Conservation (phyloP, 1,284 basidiomycete species). For the Apiotrichum sp. region DNA sequence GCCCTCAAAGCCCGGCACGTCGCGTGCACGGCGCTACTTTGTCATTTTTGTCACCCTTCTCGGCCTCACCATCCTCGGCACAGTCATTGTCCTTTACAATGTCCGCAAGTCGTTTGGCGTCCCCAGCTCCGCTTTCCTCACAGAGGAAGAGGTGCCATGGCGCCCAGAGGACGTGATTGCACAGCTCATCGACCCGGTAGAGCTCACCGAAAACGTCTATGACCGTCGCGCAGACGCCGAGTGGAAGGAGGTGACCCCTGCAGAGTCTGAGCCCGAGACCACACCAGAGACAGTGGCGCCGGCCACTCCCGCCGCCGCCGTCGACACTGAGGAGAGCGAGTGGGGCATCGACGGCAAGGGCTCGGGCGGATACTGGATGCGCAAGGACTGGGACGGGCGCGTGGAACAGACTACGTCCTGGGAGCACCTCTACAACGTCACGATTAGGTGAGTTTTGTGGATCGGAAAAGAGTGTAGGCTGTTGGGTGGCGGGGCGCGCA, state of each 20-base stretch:
- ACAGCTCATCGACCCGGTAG: conserved; percentile 13
- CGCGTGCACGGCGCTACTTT: too few species aligned
- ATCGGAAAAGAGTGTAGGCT: too few species aligned
- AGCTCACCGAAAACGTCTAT: not conserved
- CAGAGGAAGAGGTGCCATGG: conserved; percentile 67
- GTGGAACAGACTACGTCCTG: conserved; percentile 34
- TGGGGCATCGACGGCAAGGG: conserved; percentile 44
- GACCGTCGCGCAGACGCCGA: not conserved
- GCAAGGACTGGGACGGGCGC: conserved; percentile 39
- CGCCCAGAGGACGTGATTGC: conserved; percentile 40
- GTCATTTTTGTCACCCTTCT: conserved; percentile 68
- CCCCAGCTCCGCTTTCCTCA: conserved; percentile 67
- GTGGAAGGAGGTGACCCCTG: not conserved
- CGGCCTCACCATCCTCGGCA: conserved; percentile 79
- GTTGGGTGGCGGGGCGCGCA: too few species aligned
- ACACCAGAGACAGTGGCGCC: not conserved
- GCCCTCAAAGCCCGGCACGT: not conserved
- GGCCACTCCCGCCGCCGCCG: not conserved
- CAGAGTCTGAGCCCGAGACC: not conserved
- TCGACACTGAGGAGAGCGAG: conserved; percentile 7
- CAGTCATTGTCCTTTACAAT: conserved; percentile 83
- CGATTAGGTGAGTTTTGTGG: conserved; percentile 26
- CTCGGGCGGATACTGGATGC: conserved; percentile 44
- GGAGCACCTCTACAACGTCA: conserved; percentile 40
- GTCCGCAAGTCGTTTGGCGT: conserved; percentile 87